Conservation (phyloP, 345 rosid species). For the Hypericum perforatum region DNA sequence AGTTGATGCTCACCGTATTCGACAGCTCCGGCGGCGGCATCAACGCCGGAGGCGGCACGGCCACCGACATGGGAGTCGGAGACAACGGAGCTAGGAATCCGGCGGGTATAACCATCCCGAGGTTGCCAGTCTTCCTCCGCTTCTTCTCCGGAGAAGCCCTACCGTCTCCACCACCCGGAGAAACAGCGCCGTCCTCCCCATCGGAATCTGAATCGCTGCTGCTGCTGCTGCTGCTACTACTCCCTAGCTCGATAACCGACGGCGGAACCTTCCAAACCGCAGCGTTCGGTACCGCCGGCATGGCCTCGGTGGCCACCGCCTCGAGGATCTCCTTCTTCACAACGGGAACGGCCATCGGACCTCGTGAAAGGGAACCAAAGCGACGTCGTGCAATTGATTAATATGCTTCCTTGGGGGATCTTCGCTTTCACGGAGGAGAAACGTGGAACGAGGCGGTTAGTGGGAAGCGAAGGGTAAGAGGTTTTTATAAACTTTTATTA, state of each 20-base stretch:
- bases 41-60: conserved; percentile 7
- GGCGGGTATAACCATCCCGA: conserved; percentile 27
- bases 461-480: no score
- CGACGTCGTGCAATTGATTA: no score
- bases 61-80: conserved; percentile 8
- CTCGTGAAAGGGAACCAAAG: no score
- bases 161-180: background rate
- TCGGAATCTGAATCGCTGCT: conserved; percentile 45
- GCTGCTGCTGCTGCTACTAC: conserved; percentile 31
- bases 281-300: conserved; percentile 5
- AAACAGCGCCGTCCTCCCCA: conserved; percentile 18
- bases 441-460: no score
- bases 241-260: conserved; percentile 37
- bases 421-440: no score
- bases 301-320: conserved; percentile 4
- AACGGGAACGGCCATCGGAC: conserved; percentile 23
- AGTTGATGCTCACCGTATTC: conserved; percentile 3
- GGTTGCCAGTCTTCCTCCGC: conserved; percentile 20
- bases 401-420: no score
- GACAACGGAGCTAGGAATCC: conserved; percentile 45
- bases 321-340: conserved; percentile 38
- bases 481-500: no score
- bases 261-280: conserved; percentile 6
- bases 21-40: background rate
- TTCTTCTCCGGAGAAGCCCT: conserved; percentile 1